These are phyloP conservation scores for Crucibulum cyathiforme DNA, from an alignment of 1,284 basidiomycete genomes.

Conservation along the genomic window DNA sequence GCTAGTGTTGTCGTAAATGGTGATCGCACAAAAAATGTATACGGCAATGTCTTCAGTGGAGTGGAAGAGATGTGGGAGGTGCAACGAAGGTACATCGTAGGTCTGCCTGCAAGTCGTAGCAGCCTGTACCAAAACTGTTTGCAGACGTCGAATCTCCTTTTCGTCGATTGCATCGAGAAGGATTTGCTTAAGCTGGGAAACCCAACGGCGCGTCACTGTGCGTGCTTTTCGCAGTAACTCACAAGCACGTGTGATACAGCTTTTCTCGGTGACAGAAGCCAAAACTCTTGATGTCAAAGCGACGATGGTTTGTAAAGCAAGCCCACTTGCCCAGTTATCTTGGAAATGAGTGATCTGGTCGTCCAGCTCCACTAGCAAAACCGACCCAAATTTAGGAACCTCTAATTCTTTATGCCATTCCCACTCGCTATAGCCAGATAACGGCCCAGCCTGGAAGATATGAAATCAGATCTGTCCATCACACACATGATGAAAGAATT, in stretches of 20 bases:
- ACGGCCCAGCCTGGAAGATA: conserved; percentile 46
- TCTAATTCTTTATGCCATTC: conserved; percentile 44
- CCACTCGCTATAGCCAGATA: conserved; percentile 14
- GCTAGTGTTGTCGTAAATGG: conserved; percentile 35
- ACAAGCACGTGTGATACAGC: not conserved
- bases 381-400: conserved; percentile 35
- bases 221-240: conserved; percentile 37
- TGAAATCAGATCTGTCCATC: no score
- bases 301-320: not conserved
- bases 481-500: not conserved
- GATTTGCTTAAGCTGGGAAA: conserved; percentile 31
- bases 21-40: conserved; percentile 42
- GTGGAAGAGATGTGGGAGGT: conserved; percentile 21
- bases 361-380: conserved; percentile 34
- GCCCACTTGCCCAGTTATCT: not conserved
- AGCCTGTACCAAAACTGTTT: conserved; percentile 35
- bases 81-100: conserved; percentile 39
- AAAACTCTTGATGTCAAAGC: not conserved
- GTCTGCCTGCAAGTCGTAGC: conserved; percentile 48
- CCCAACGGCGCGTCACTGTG: conserved; percentile 41
- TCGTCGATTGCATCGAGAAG: conserved; percentile 26
- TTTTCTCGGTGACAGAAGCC: not conserved
- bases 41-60: conserved; percentile 29
- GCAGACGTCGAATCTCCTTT: conserved; percentile 19
- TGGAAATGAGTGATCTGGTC: not conserved